Conservation (phyloP, 2,329 filamentous ascomycete species). For the Fusarium phyllophilum region DNA sequence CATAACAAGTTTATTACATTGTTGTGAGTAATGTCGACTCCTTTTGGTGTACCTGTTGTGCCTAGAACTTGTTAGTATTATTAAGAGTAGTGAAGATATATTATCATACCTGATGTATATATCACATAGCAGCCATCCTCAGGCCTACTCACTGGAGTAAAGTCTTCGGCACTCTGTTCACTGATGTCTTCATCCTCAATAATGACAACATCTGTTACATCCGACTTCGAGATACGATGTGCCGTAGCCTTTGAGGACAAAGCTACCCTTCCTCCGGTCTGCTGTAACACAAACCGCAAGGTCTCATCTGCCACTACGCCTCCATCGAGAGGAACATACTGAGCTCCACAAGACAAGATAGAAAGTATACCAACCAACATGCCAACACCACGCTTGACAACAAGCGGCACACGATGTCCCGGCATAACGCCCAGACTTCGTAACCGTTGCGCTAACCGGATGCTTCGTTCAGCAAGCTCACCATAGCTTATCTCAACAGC, state of each 20-base stretch:
- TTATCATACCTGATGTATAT: conserved; percentile 61
- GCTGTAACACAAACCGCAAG: conserved; percentile 59
- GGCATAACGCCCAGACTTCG: conserved; percentile 53
- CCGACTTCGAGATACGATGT: conserved; percentile 38
- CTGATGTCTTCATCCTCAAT: conserved; percentile 42
- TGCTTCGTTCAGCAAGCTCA: conserved; percentile 51
- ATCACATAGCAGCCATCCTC: conserved; percentile 59
- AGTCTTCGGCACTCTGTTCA: not conserved
- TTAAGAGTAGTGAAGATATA: too few species aligned
- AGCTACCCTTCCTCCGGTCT: conserved; percentile 56
- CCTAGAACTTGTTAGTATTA: conserved; percentile 37
- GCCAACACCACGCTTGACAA: conserved; percentile 64
- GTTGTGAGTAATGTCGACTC: conserved; percentile 65
- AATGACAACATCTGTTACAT: conserved; percentile 38
- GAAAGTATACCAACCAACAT: conserved; percentile 68
- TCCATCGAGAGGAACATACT: conserved; percentile 69
- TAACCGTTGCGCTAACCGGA: conserved; percentile 54
- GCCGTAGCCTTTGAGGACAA: conserved; percentile 56
- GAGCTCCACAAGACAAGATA: conserved; percentile 64
- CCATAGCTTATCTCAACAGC: conserved; percentile 55
- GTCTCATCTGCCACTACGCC: conserved; percentile 61
- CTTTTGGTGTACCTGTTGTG: conserved; percentile 68
- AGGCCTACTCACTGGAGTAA: not conserved
- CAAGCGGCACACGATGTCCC: conserved; percentile 63
- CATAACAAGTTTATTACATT: conserved; percentile 66